Percentiles rank a stretch among this genome's conserved stretches.
These are phyloP conservation scores for Trichoderma reesei DNA, from an alignment of 495 filamentous ascomycete genomes.

Conservation along the genomic window DNA sequence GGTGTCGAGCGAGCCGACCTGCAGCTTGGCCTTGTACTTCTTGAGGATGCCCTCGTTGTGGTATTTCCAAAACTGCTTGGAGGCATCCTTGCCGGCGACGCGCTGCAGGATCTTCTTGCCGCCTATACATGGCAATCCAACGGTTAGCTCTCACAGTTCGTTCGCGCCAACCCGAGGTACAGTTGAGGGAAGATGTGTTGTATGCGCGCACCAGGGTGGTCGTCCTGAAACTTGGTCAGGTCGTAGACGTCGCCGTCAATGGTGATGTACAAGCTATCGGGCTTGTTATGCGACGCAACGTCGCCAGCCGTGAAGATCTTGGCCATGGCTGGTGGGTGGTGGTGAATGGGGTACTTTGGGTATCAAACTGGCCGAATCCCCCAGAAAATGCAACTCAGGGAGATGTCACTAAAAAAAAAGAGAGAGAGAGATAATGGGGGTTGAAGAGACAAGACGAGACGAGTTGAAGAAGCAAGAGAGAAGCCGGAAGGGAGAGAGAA, in stretches of 20 bases:
- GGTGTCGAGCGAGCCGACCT: slow-evolving; percentile 81
- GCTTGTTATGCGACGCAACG: slow-evolving; percentile 83
- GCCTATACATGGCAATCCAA: slow-evolving; percentile 42
- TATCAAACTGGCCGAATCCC: too few relatives aligned
- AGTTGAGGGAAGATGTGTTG: not conserved
- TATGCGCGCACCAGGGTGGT: slow-evolving; percentile 68
- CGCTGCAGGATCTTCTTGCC: slow-evolving; percentile 96
- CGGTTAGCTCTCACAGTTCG: not conserved
- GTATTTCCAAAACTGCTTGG: slow-evolving; percentile 99
- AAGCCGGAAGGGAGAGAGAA: not conserved
- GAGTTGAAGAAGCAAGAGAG: not conserved
- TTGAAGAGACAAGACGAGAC: too few relatives aligned
- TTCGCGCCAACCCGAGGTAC: slow-evolving; percentile 1
- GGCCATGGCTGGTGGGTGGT: too few relatives aligned
- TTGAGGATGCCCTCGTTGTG: slow-evolving; percentile 90
- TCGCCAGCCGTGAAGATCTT: slow-evolving; percentile 76
- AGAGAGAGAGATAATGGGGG: too few relatives aligned
- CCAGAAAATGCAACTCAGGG: too few relatives aligned
- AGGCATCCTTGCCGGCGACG: slow-evolving; percentile 92
- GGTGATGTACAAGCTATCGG: slow-evolving; percentile 76
- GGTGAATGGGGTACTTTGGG: too few relatives aligned
- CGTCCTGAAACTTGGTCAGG: slow-evolving; percentile 85
- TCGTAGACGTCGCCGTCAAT: slow-evolving; percentile 97
- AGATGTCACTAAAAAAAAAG: too few relatives aligned
- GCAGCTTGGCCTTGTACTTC: slow-evolving; percentile 82